These are phyloP conservation scores for Penicillium soppii DNA, from an alignment of 495 filamentous ascomycete genomes.

Conservation along the genomic window DNA sequence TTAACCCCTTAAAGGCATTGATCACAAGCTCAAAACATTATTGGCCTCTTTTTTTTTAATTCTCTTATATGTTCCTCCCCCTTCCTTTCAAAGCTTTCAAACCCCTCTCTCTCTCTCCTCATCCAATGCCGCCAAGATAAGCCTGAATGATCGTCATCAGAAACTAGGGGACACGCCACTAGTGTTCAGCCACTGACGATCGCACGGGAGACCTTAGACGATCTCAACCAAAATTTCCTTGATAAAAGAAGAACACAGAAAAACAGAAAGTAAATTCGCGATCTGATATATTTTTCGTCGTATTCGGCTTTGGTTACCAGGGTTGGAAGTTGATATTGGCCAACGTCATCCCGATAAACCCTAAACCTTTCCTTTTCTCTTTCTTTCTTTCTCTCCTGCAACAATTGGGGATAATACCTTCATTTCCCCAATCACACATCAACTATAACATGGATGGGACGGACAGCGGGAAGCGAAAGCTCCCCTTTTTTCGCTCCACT, in stretches of 20 bases:
- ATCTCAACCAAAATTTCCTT: too few relatives aligned
- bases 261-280: background rate
- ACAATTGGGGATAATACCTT: too few relatives aligned
- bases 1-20: too few relatives aligned
- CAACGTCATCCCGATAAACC: slow-evolving; percentile 3
- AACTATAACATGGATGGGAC: slow-evolving; percentile 11
- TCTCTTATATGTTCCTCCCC: background rate
- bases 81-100: background rate
- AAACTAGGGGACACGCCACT: slow-evolving; percentile 1
- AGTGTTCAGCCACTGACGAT: slow-evolving; percentile 26
- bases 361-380: background rate
- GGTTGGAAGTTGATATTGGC: too few relatives aligned
- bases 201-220: slow-evolving; percentile 6
- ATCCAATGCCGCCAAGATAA: background rate
- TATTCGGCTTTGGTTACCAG: too few relatives aligned
- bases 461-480: slow-evolving; percentile 24
- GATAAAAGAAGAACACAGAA: too few relatives aligned
- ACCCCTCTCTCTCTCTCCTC: too few relatives aligned
- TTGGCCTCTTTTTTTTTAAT: too few relatives aligned
- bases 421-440: background rate
- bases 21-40: too few relatives aligned
- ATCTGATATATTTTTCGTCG: too few relatives aligned
- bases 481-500: slow-evolving; percentile 32
- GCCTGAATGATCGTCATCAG: slow-evolving; percentile 10
- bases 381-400: background rate